Conservation (phyloP, 768 basidiomycete species). For the Pleurotus djamor region DNA sequence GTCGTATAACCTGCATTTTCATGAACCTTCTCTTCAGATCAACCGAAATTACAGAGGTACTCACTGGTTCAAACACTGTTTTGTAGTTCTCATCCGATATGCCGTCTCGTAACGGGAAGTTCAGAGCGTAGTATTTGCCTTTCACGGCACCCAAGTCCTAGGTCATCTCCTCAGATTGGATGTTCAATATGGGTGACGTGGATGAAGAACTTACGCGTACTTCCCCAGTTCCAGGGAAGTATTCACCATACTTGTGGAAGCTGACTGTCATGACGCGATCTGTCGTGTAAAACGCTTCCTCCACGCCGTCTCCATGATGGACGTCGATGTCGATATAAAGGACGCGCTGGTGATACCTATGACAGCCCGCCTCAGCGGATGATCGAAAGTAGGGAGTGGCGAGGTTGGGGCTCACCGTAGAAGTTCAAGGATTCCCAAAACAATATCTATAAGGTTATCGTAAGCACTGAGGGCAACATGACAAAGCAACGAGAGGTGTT, state of each 20-base stretch:
- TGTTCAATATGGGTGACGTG: no score
- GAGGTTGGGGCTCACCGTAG: constrained; percentile 3
- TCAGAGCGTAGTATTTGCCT: constrained; percentile 87
- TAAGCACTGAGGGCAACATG: background rate
- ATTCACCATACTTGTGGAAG: constrained; percentile 97
- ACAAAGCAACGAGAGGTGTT: background rate
- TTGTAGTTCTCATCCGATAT: constrained; percentile 87
- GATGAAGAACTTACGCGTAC: no score
- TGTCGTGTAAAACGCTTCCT: constrained; percentile 97
- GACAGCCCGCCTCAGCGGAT: background rate
- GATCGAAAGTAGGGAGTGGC: background rate
- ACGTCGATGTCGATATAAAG: constrained; percentile 98
- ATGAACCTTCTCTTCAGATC: no score
- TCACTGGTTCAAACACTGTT: constrained; percentile 89
- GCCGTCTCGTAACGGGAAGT: constrained; percentile 93
- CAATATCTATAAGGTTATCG: constrained; percentile 57
- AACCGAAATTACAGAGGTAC: no score
- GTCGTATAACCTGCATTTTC: constrained; percentile 89
- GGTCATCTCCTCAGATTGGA: no score
- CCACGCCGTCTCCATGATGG: constrained; percentile 98
- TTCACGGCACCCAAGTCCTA: constrained; percentile 86
- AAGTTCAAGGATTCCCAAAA: constrained; percentile 90
- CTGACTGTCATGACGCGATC: constrained; percentile 97
- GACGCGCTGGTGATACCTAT: constrained; percentile 79
- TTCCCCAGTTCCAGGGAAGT: constrained; percentile 80